Evolutionary conservation across 805 yeast species (phyloP), one percentile per base, ranked within the genome.

Genomic region (Candida silvatica): DNA sequence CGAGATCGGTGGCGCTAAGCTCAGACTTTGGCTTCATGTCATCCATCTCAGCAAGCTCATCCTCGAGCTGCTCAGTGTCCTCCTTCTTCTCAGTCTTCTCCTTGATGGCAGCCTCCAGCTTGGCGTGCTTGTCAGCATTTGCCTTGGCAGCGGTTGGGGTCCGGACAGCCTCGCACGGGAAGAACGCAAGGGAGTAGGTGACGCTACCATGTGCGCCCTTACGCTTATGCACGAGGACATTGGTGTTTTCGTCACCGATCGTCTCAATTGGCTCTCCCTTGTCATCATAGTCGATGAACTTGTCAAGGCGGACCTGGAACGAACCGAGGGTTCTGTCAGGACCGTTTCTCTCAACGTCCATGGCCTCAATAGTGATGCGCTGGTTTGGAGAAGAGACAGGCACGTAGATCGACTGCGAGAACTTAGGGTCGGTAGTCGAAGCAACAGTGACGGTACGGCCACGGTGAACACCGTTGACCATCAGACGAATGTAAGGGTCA

Each of bases 251-350:
- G 36, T 74, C 72, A 7, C 69, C 64, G 42, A 77, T 78, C 38
- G 71, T 61, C 47, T 77, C 82, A 37, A 73, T 58, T 43, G 77
- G 77, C 32, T 64, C 57, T 32, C 79, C 80, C 38, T 67, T 63
- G 36, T 83, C 95, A 40, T 80, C 64, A 51, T 72, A 78, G 42
- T 72, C 70, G 52, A 90, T 75, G 46, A 85, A 61, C 19, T 78
- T 84, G 36, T 67, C 65, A 42, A 84, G 64, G 47, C 75, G 73
- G 16, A 92, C 60, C 48, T 78, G 80, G 61, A 84, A 80, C 3
- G 80, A 70, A 35, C 99, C 99, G 32, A 92, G 69, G 4, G 94
- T 74, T 49, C 96, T 76, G 58, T 92, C 98, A 29, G 76, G 73
- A n/a, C 80, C 73, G 36, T 62, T 69, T 39, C 70, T 71, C 60